Evolutionary conservation across 805 yeast species (phyloP), one percentile per base, ranked within the genome.

Genomic region (Myxozyma monticola): DNA sequence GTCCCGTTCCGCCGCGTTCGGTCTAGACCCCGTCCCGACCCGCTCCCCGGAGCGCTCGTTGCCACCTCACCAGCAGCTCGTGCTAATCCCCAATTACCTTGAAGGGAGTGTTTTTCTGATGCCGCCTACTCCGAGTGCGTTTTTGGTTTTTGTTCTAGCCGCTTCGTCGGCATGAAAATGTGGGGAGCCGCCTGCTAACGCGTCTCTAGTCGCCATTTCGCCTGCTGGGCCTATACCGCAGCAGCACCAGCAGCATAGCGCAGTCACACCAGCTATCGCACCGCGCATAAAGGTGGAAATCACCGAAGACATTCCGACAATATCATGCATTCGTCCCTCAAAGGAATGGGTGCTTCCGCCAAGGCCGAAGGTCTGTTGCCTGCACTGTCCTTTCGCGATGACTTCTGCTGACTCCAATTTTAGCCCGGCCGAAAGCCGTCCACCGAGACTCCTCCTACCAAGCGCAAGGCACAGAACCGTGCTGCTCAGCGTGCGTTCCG

Each of bases 401-500:
- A 21, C 30, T 17, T 26, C 17, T 39, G 9, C 25, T 26, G 14
- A 14, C 34, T 22, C 7, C 15, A 14, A 14, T 6, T 26, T 5
- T 22, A 61, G 64, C 76, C 76, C 12, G 76, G 77, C 26, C 60
- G 77, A 24, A 81, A 81, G 66, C 85, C 85, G 14, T 72, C 81
- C 56, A 76, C 77, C 3, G 96, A 88, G 58, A 79, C 90, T 0
- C 95, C 96, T 0, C 89, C 90, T 0, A 80, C 84, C 22, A 86
- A 87, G 66, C 72, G 96, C 46, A 88, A 88, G 68, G 95, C 95
- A 2, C 96, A 86, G 67, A 89, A 89, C 65, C 72, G 96, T 51
- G 95, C 93, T n/a, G 96, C 96, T 20, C 95, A 90, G 72, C 65
- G 96, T 50, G 95, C 97, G 1, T 87, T 88, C 70, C 72, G 96